Evolutionary conservation across 1,284 basidiomycete genomes (phyloP).

Genomic region (Lentinus polychrous): DNA sequence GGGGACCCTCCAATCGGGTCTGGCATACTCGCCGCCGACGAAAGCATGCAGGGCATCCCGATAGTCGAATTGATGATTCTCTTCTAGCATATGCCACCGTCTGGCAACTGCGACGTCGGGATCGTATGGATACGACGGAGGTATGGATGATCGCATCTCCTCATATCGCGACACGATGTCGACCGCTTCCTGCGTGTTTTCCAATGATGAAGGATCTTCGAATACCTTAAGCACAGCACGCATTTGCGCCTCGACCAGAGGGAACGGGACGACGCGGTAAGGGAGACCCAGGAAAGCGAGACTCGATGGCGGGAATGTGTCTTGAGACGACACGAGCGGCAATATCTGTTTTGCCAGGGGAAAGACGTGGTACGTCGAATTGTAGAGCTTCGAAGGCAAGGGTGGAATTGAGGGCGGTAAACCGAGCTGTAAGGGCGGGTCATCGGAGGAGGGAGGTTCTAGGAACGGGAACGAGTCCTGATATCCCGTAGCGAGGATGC

Average conservation of each 20-base stretch:
- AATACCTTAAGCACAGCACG: conserved; percentile 49
- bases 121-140: neutral
- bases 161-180: conserved; percentile 43
- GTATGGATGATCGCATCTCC: conserved; percentile 26
- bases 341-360: conserved; percentile 52
- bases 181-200: conserved; percentile 39
- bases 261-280: conserved; percentile 51
- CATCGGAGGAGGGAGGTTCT: conserved; percentile 15
- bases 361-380: conserved; percentile 58
- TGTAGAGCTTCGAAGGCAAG: conserved; percentile 43
- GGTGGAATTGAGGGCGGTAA: conserved; percentile 37
- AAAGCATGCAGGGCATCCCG: conserved; percentile 51
- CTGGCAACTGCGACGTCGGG: conserved; percentile 35
- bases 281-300: conserved; percentile 63
- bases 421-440: conserved; percentile 21
- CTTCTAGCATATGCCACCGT: conserved; percentile 46
- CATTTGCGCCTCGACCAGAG: conserved; percentile 63
- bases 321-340: conserved; percentile 31
- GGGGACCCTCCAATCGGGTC: conserved; percentile 31
- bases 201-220: conserved; percentile 39
- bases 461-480: conserved; percentile 59
- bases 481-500: conserved; percentile 73
- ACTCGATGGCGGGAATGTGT: conserved; percentile 38
- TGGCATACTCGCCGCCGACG: conserved; percentile 27
- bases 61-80: conserved; percentile 60